Evolutionary conservation across 176 grass and related monocot species (phyloP).

Genomic region (Thalia dealbata): DNA sequence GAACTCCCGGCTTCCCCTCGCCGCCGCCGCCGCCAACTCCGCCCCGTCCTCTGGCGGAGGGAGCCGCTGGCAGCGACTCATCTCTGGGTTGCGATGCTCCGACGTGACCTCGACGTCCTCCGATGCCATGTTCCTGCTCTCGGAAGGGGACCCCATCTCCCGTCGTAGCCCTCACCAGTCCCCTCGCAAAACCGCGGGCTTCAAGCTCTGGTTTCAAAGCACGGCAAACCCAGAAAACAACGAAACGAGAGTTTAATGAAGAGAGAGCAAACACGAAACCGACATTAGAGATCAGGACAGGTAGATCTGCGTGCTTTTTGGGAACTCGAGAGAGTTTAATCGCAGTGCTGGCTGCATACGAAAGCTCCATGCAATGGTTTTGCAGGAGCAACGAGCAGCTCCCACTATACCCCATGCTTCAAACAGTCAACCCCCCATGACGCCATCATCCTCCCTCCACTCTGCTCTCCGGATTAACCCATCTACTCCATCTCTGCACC

Average conservation of each 20-base stretch:
- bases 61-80: neutral
- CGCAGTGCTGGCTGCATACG: neutral
- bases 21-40: neutral
- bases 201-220: neutral
- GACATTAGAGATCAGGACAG: neutral
- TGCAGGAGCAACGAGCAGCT: no score
- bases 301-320: neutral
- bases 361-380: neutral
- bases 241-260: neutral
- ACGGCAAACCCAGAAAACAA: neutral
- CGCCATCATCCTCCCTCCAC: neutral
- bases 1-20: constrained; percentile 7
- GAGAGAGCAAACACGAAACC: neutral
- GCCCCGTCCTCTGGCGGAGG: neutral
- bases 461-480: neutral
- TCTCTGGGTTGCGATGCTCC: constrained; percentile 28
- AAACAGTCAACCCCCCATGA: neutral
- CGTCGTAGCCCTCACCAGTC: no score
- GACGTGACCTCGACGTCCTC: constrained; percentile 72
- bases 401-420: neutral
- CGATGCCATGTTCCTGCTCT: constrained; percentile 11
- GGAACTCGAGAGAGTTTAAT: neutral
- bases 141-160: constrained; percentile 18
- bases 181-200: neutral
- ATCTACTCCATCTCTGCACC: no score